Percentiles rank a stretch among this genome's conserved stretches.
phyloP scores from a whole-genome alignment of 2,329 filamentous ascomycete species.

The Emericellopsis cladophorae region DNA sequence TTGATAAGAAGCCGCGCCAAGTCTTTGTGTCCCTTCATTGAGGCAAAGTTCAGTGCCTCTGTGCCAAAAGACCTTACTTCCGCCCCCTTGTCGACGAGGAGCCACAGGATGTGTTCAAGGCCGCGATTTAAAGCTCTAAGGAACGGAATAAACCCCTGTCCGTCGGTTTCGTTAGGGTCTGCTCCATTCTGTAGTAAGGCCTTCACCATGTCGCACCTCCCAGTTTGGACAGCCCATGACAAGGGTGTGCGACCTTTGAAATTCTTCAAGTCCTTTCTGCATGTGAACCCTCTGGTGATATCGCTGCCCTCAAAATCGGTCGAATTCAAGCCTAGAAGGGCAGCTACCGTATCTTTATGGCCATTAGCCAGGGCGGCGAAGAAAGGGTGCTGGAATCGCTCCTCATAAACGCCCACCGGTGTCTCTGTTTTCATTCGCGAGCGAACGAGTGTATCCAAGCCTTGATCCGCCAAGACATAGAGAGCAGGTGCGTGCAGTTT shows the following conservation, averaged over 20 bases:
- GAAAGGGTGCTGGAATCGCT: slow-evolving; percentile 18
- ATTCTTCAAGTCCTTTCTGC: not conserved
- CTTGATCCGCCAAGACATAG: slow-evolving; percentile 21
- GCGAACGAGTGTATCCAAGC: slow-evolving; percentile 13
- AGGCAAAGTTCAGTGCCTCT: not conserved
- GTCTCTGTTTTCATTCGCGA: slow-evolving; percentile 7
- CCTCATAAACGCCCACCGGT: slow-evolving; percentile 10
- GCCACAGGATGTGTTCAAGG: not conserved
- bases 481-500: slow-evolving; percentile 9
- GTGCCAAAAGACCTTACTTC: too few species aligned
- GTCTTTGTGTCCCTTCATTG: not conserved
- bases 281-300: slow-evolving; percentile 1
- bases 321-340: slow-evolving; percentile 8
- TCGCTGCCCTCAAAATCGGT: slow-evolving; percentile 1
- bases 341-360: slow-evolving; percentile 11
- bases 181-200: slow-evolving; percentile 4
- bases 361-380: slow-evolving; percentile 20
- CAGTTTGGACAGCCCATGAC: slow-evolving; percentile 11
- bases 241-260: slow-evolving; percentile 7
- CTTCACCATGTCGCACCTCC: slow-evolving; percentile 7
- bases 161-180: not conserved
- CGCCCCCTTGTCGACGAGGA: not conserved
- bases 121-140: not conserved
- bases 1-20: not conserved
- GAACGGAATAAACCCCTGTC: not conserved